Conservation (phyloP, 1,139 yeast genomes). For the Protomyces inundatus region DNA sequence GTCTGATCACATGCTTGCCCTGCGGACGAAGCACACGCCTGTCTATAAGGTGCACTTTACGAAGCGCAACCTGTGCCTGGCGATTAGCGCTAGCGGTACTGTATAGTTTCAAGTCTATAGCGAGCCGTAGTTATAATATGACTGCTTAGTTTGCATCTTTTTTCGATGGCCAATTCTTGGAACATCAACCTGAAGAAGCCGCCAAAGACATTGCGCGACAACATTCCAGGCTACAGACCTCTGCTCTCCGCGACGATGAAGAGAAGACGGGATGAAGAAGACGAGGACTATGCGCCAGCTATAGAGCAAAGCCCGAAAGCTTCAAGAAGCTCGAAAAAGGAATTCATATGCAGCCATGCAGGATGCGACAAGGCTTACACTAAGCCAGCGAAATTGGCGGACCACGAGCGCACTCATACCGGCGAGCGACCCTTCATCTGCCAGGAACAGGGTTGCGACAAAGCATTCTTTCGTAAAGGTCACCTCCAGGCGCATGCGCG, state of each 20-base stretch:
- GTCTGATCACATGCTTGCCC: constrained; percentile 86
- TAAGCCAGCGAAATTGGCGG: constrained; percentile 76
- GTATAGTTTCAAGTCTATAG: constrained; percentile 6
- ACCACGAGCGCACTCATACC: constrained; percentile 72
- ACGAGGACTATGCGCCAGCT: too few species aligned
- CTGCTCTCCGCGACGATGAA: too few species aligned
- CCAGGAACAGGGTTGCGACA: constrained; percentile 49
- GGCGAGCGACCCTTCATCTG: constrained; percentile 76
- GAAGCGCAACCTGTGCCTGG: constrained; percentile 57
- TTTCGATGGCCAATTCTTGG: too few species aligned
- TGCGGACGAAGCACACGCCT: constrained; percentile 89
- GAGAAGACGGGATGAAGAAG: too few species aligned
- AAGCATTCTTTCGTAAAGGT: constrained; percentile 65
- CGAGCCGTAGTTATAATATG: too few species aligned
- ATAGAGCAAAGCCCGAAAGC: too few species aligned
- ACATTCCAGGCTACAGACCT: too few species aligned
- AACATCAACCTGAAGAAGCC: too few species aligned
- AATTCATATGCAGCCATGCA: constrained; percentile 25
- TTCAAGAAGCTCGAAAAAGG: neutral
- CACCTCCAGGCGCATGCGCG: constrained; percentile 71
- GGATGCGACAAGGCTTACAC: constrained; percentile 73
- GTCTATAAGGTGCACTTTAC: constrained; percentile 91
- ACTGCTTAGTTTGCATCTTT: too few species aligned
- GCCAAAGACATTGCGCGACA: too few species aligned
- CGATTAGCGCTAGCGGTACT: constrained; percentile 5